These are phyloP conservation scores for Cnidoscolus chayamansa DNA, from an alignment of 441 rosid genomes.

Conservation along the genomic window DNA sequence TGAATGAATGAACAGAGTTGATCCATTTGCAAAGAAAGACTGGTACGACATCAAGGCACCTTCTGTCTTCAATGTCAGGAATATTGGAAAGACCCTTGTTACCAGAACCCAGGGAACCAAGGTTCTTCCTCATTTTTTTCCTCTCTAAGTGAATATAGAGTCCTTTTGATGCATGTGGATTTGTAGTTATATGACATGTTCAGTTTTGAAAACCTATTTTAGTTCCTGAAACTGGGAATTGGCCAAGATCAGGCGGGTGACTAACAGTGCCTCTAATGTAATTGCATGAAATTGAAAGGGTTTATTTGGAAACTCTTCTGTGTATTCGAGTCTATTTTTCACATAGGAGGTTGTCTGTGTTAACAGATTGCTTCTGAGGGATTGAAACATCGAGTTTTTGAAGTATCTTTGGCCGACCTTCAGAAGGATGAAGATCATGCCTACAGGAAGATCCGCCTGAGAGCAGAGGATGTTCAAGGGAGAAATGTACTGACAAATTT, in stretches of 20 bases:
- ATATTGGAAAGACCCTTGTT: conserved; percentile 81
- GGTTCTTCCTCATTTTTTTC: conserved; percentile 33
- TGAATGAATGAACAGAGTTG: conserved; percentile 42
- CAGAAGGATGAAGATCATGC: conserved; percentile 70
- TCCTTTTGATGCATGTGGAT: neutral
- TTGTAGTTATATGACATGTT: neutral
- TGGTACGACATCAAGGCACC: conserved; percentile 95
- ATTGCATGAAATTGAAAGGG: neutral
- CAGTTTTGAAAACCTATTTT: neutral
- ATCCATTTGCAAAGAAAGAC: conserved; percentile 87
- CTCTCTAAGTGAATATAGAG: neutral
- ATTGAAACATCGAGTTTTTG: conserved; percentile 72
- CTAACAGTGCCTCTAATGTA: neutral
- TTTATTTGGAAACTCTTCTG: neutral
- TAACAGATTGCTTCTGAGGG: conserved; percentile 88
- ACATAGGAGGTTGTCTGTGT: neutral
- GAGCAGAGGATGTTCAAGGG: conserved; percentile 89
- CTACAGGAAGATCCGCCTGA: conserved; percentile 74
- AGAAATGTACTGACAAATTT: conserved; percentile 78
- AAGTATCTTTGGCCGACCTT: conserved; percentile 77
- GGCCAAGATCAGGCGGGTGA: neutral
- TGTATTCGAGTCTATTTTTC: neutral
- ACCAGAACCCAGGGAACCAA: conserved; percentile 92
- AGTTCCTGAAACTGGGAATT: neutral
- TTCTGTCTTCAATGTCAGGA: conserved; percentile 45